Evolutionary conservation across 306 rosid genomes (phyloP).

Genomic region (Vigna trinervia): DNA sequence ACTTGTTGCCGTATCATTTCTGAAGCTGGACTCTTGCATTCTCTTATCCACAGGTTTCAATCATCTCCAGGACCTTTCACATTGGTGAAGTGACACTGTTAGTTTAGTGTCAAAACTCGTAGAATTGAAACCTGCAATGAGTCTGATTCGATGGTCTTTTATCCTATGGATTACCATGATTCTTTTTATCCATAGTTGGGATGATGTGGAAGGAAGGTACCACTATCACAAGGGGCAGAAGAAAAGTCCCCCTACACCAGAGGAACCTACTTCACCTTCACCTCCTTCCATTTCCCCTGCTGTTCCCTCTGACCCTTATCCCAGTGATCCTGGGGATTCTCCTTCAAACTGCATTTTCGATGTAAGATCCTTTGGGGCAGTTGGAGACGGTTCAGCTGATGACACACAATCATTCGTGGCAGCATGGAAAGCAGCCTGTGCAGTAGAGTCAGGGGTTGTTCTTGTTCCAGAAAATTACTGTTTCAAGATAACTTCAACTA

Average conservation of each 20-base stretch:
- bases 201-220: conserved; percentile 77
- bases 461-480: conserved; percentile 64
- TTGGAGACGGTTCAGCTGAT: conserved; percentile 86
- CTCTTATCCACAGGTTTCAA: conserved; percentile 40
- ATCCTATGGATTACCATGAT: conserved; percentile 46
- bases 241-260: conserved; percentile 42
- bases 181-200: conserved; percentile 43
- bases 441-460: conserved; percentile 73
- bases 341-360: conserved; percentile 62
- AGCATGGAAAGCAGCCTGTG: conserved; percentile 98
- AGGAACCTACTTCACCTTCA: conserved; percentile 38
- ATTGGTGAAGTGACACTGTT: conserved; percentile 41
- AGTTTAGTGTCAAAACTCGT: conserved; percentile 21
- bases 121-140: conserved; percentile 48
- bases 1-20: conserved; percentile 7
- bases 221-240: conserved; percentile 68
- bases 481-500: conserved; percentile 86
- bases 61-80: conserved; percentile 31
- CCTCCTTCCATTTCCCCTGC: conserved; percentile 53
- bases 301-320: conserved; percentile 80
- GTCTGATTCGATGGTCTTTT: conserved; percentile 38
- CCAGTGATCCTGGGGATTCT: conserved; percentile 57
- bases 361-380: conserved; percentile 80
- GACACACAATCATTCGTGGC: conserved; percentile 76
- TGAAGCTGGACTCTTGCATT: conserved; percentile 37